These are phyloP conservation scores for Pseudomonodictys pantanalensis DNA, from an alignment of 495 filamentous ascomycete species.

Conservation along the genomic window DNA sequence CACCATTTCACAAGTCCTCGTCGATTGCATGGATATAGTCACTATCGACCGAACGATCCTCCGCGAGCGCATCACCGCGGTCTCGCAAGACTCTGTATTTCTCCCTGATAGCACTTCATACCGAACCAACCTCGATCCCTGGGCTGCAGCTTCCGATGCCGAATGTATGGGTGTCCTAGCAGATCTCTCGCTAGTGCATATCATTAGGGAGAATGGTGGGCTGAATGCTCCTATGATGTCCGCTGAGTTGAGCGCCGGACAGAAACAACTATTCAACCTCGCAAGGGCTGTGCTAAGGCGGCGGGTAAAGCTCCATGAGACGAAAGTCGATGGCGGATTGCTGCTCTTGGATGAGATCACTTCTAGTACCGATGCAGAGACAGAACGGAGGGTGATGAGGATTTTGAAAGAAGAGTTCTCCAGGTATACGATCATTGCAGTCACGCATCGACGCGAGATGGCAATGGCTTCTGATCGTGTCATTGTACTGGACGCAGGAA, in stretches of 20 bases:
- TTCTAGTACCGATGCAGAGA: conserved; percentile 46
- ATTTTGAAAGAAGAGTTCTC: conserved; percentile 47
- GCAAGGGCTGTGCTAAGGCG: conserved; percentile 11
- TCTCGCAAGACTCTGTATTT: conserved; percentile 47
- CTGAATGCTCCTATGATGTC: conserved; percentile 5
- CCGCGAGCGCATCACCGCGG: conserved; percentile 43
- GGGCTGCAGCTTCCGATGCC: not conserved
- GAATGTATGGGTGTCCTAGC: conserved; percentile 31
- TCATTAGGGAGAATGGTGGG: conserved; percentile 8
- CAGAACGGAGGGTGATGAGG: conserved; percentile 46
- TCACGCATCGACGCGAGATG: conserved; percentile 50
- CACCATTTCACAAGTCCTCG: too few species aligned
- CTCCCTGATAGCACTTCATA: conserved; percentile 36
- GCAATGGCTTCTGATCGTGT: conserved; percentile 50
- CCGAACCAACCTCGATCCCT: conserved; percentile 12
- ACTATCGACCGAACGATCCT: conserved; percentile 1
- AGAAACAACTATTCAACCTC: conserved; percentile 10
- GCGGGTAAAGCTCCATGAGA: not conserved
- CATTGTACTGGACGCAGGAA: conserved; percentile 44
- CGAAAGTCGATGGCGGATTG: not conserved
- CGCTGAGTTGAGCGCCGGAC: conserved; percentile 9
- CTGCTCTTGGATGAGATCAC: conserved; percentile 14
- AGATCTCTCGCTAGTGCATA: conserved; percentile 12
- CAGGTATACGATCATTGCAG: conserved; percentile 48
- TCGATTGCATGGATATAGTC: conserved; percentile 6